phyloP scores from a whole-genome alignment of 768 basidiomycete genomes.

The Neoboletus brunneissimus region DNA sequence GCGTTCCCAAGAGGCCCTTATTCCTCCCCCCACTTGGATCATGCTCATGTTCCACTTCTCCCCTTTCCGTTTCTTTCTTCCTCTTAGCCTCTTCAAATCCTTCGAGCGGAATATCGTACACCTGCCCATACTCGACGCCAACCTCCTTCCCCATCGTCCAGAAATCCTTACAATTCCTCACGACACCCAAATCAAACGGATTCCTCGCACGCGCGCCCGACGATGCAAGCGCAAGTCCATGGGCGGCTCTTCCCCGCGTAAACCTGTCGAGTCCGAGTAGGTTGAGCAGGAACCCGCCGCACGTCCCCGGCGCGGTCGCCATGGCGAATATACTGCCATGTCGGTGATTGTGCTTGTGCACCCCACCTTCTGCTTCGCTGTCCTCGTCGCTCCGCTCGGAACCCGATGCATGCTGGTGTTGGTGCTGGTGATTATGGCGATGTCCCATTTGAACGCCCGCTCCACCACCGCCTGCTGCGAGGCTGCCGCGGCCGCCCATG shows the following conservation, averaged over 20 bases:
- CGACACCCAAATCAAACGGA: conserved; percentile 85
- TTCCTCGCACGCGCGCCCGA: conserved; percentile 63
- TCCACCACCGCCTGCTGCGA: conserved; percentile 52
- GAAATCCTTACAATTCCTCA: conserved; percentile 87
- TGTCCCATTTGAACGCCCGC: conserved; percentile 77
- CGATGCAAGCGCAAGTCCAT: conserved; percentile 73
- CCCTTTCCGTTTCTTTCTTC: conserved; percentile 50
- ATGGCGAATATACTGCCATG: conserved; percentile 38
- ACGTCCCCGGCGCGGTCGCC: conserved; percentile 33
- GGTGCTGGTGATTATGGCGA: conserved; percentile 42
- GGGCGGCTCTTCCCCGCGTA: conserved; percentile 85
- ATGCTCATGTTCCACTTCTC: conserved; percentile 42
- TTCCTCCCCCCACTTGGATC: conserved; percentile 40
- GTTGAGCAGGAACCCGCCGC: conserved; percentile 73
- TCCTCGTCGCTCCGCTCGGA: conserved; percentile 51
- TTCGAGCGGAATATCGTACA: conserved; percentile 88
- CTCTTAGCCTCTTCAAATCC: conserved; percentile 77
- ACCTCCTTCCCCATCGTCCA: conserved; percentile 85
- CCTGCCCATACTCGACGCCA: conserved; percentile 83
- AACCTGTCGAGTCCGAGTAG: conserved; percentile 93
- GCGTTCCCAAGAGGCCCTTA: conserved; percentile 38
- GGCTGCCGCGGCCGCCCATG: conserved; percentile 89
- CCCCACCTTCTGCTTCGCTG: conserved; percentile 30
- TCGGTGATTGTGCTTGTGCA: conserved; percentile 45
- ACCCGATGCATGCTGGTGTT: conserved; percentile 23